Percentiles rank a stretch among this genome's conserved stretches.
Evolutionary conservation across 2,329 filamentous ascomycete genomes (phyloP).

Genomic region (Fusarium dimerum): DNA sequence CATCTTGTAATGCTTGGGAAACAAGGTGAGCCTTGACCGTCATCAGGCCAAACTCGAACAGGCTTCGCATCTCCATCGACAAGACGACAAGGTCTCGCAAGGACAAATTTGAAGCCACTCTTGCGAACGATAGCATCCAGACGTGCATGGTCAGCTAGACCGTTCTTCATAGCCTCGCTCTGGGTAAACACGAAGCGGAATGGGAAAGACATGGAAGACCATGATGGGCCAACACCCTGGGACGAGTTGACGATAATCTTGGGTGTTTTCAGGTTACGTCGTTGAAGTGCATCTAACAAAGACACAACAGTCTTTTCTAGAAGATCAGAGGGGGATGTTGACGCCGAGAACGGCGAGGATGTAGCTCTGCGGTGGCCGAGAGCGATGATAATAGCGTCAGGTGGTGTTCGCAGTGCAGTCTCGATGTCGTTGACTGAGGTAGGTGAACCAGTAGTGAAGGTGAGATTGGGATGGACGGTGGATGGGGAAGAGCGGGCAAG

Average conservation of each 20-base stretch:
- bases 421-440: slow-evolving; percentile 38
- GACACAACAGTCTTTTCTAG: slow-evolving; percentile 36
- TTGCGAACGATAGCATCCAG: slow-evolving; percentile 44
- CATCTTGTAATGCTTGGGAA: slow-evolving; percentile 15
- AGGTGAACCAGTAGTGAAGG: slow-evolving; percentile 40
- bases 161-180: slow-evolving; percentile 45
- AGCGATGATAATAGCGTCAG: slow-evolving; percentile 47
- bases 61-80: slow-evolving; percentile 1
- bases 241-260: slow-evolving; percentile 53
- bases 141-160: slow-evolving; percentile 48
- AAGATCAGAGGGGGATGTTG: slow-evolving; percentile 41
- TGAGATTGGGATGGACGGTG: slow-evolving; percentile 34
- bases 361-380: slow-evolving; percentile 47
- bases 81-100: slow-evolving; percentile 13
- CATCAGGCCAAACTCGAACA: slow-evolving; percentile 16
- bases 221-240: slow-evolving; percentile 50
- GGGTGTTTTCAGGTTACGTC: slow-evolving; percentile 39
- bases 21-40: slow-evolving; percentile 19
- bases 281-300: slow-evolving; percentile 35
- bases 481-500: slow-evolving; percentile 43
- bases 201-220: slow-evolving; percentile 40
- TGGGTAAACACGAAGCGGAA: slow-evolving; percentile 47
- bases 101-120: slow-evolving; percentile 25
- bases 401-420: slow-evolving; percentile 31
- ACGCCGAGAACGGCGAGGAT: slow-evolving; percentile 49